Conservation (phyloP, 2,329 filamentous ascomycete genomes). For the Phoma sp. region DNA sequence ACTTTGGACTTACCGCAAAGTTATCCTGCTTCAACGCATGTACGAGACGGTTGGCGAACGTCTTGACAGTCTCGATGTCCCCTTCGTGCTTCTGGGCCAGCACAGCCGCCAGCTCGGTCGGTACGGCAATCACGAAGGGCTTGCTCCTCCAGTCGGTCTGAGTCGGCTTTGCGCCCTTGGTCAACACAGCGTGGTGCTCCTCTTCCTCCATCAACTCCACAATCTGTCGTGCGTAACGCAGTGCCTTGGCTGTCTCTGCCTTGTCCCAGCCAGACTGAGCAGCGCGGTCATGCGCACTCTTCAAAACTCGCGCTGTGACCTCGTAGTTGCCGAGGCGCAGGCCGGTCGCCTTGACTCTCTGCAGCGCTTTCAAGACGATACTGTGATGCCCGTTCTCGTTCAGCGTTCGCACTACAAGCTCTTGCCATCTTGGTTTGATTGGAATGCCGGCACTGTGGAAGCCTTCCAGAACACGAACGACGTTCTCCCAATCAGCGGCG, state of each 20-base stretch:
- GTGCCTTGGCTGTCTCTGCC: conserved; percentile 47
- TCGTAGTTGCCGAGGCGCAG: conserved; percentile 27
- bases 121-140: conserved; percentile 51
- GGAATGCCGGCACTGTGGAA: conserved; percentile 35
- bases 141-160: conserved; percentile 36
- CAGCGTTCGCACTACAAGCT: conserved; percentile 32
- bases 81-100: conserved; percentile 48
- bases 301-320: conserved; percentile 46
- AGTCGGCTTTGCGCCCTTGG: conserved; percentile 24
- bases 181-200: conserved; percentile 44
- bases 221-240: conserved; percentile 49
- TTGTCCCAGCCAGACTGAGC: conserved; percentile 46
- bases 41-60: conserved; percentile 51
- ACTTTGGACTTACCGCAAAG: conserved; percentile 24
- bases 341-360: conserved; percentile 35
- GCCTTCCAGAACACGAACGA: conserved; percentile 43
- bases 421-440: conserved; percentile 19
- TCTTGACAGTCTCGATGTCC: conserved; percentile 50
- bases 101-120: conserved; percentile 54
- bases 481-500: conserved; percentile 45
- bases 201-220: conserved; percentile 52
- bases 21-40: conserved; percentile 37
- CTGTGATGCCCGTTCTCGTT: conserved; percentile 30
- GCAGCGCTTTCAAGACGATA: conserved; percentile 40
- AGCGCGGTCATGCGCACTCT: conserved; percentile 46